Percentiles rank a stretch among this genome's conserved stretches.
Evolutionary conservation across 495 filamentous ascomycete genomes (phyloP).

Genomic region (Acidiella bohemica): DNA sequence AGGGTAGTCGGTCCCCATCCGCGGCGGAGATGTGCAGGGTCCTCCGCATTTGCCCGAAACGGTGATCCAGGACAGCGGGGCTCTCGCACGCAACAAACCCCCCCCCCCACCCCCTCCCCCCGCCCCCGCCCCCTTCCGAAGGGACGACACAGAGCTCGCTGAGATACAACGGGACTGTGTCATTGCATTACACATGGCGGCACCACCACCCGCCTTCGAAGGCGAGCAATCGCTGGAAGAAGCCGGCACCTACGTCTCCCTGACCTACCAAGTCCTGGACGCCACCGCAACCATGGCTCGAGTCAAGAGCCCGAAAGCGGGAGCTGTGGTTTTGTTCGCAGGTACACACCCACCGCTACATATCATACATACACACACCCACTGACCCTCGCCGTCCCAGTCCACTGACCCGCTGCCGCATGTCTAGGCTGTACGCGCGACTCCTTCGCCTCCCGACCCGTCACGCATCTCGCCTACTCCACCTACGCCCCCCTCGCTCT

Average conservation of each 20-base stretch:
- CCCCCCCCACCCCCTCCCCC: too few relatives aligned
- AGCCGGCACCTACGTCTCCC: constrained; percentile 37
- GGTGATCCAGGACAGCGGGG: too few relatives aligned
- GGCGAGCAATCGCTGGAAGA: constrained; percentile 15
- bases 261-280: constrained; percentile 54
- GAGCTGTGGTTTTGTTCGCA: constrained; percentile 79
- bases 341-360: constrained; percentile 31
- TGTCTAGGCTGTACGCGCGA: constrained; percentile 83
- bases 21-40: too few relatives aligned
- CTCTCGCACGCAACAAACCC: too few relatives aligned
- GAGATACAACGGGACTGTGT: too few relatives aligned
- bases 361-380: constrained; percentile 1
- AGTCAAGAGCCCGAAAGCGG: constrained; percentile 67
- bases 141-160: too few relatives aligned
- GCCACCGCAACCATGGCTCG: constrained; percentile 44
- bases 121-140: too few relatives aligned
- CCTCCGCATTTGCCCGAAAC: too few relatives aligned
- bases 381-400: constrained; percentile 7
- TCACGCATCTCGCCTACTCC: constrained; percentile 66
- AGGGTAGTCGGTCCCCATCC: too few relatives aligned
- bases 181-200: too few relatives aligned
- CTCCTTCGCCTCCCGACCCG: constrained; percentile 60
- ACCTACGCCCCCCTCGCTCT: constrained; percentile 69
- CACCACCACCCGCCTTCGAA: constrained; percentile 1
- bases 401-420: too few relatives aligned